Conservation (phyloP, 768 basidiomycete genomes). For the Boletus eberwhitei region DNA sequence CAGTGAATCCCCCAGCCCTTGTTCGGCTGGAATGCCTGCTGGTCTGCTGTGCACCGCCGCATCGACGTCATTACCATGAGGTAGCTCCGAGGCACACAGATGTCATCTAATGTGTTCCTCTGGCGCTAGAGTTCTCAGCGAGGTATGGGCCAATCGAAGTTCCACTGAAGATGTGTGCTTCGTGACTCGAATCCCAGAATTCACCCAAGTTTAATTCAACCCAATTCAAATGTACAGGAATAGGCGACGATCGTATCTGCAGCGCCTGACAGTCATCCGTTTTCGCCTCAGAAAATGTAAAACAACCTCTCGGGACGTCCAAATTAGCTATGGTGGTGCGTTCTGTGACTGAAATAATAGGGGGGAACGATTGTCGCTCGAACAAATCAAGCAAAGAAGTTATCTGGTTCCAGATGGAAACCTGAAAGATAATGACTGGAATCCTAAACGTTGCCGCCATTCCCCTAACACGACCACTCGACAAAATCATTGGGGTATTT, state of each 20-base stretch:
- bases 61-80: background rate
- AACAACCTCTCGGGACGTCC: background rate
- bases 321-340: background rate
- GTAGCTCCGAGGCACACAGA: background rate
- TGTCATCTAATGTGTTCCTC: too few species aligned
- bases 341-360: background rate
- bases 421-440: background rate
- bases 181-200: background rate
- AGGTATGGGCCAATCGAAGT: background rate
- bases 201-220: background rate
- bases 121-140: background rate
- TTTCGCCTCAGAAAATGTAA: background rate
- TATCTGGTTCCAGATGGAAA: background rate
- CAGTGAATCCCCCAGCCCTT: too few species aligned
- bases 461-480: background rate
- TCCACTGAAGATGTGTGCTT: background rate
- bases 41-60: background rate
- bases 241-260: background rate
- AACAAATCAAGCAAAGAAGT: background rate
- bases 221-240: background rate
- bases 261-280: background rate
- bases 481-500: too few species aligned
- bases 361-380: too few species aligned
- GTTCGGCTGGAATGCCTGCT: background rate
- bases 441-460: background rate